phyloP scores from a whole-genome alignment of 2,329 filamentous ascomycete species.

The Phoma sp. region DNA sequence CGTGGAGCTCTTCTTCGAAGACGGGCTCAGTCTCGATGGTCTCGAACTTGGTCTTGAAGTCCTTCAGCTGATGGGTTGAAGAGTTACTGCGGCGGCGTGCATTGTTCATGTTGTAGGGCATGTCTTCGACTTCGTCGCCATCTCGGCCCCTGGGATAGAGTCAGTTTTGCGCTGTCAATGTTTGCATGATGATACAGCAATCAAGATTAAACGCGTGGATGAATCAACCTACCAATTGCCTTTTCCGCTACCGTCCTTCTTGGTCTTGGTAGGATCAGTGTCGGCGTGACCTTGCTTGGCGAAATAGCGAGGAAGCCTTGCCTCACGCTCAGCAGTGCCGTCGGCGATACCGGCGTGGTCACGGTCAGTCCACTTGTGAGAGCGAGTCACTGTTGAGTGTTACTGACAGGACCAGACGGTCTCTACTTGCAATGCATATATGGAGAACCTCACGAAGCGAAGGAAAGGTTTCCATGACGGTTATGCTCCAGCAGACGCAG shows the following conservation, averaged over 20 bases:
- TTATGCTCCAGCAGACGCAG: neutral
- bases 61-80: slow-evolving; percentile 71
- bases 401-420: slow-evolving; percentile 1
- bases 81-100: slow-evolving; percentile 92
- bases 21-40: slow-evolving; percentile 86
- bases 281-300: slow-evolving; percentile 83
- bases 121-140: slow-evolving; percentile 84
- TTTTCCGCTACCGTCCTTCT: slow-evolving; percentile 93
- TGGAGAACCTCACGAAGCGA: too few relatives aligned
- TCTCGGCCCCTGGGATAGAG: slow-evolving; percentile 72
- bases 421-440: neutral
- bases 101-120: slow-evolving; percentile 82
- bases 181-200: too few relatives aligned
- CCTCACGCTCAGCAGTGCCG: slow-evolving; percentile 70
- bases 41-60: slow-evolving; percentile 98
- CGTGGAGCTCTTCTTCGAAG: slow-evolving; percentile 86
- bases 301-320: slow-evolving; percentile 89
- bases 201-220: too few relatives aligned
- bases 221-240: slow-evolving; percentile 80
- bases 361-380: slow-evolving; percentile 93
- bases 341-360: slow-evolving; percentile 82
- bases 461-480: slow-evolving; percentile 9
- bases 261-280: slow-evolving; percentile 87
- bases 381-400: slow-evolving; percentile 81
- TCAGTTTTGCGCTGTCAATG: slow-evolving; percentile 19